phyloP scores from a whole-genome alignment of 1,284 basidiomycete genomes.

The Trichosporon asahii region DNA sequence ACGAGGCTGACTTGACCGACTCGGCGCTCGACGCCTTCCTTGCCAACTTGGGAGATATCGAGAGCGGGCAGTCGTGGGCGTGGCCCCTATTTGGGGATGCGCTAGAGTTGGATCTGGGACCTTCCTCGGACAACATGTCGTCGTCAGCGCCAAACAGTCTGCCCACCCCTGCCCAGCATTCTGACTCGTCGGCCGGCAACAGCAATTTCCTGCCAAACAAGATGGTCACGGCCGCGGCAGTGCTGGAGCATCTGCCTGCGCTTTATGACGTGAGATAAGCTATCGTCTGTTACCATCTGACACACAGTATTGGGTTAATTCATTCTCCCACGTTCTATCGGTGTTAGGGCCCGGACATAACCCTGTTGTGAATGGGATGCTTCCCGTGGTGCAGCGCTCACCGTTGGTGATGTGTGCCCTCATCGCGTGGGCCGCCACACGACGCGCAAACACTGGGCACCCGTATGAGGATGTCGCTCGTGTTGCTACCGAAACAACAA shows the following conservation, averaged over 20 bases:
- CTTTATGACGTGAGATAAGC: conserved; percentile 23
- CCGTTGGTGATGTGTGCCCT: conserved; percentile 35
- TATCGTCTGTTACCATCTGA: no score
- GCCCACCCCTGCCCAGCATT: background rate
- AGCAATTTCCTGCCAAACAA: conserved; percentile 18
- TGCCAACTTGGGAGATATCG: conserved; percentile 17
- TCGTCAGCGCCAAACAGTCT: conserved; percentile 9
- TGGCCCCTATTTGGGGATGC: conserved; percentile 23
- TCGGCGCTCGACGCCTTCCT: conserved; percentile 23
- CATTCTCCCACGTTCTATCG: conserved; percentile 34
- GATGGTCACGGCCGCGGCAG: conserved; percentile 24
- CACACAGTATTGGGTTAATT: conserved; percentile 34
- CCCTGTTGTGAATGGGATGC: conserved; percentile 28
- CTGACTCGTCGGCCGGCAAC: conserved; percentile 3
- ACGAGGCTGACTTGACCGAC: conserved; percentile 17
- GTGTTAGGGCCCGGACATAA: conserved; percentile 34
- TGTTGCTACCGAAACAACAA: conserved; percentile 33
- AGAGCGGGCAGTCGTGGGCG: conserved; percentile 21
- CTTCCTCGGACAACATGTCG: background rate
- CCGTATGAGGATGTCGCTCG: conserved; percentile 34
- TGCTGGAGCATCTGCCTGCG: conserved; percentile 26
- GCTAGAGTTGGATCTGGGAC: conserved; percentile 23
- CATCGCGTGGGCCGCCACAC: conserved; percentile 36
- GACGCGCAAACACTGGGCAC: conserved; percentile 31
- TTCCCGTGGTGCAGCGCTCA: conserved; percentile 32